These are phyloP conservation scores for Acacia confusa DNA, from an alignment of 306 rosid species.

Conservation along the genomic window DNA sequence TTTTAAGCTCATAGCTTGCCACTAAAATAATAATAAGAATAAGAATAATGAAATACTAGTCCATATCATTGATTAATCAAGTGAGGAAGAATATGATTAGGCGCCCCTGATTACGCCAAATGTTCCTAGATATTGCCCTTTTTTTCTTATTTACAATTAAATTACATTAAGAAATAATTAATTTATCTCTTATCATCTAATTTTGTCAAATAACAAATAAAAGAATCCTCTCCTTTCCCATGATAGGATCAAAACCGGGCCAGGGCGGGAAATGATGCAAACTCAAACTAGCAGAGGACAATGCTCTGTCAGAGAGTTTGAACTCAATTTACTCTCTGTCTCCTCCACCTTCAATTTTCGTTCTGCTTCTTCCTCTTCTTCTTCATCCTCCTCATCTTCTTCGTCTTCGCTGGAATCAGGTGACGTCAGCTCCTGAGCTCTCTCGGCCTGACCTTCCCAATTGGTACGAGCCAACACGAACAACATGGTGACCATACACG, in stretches of 20 bases:
- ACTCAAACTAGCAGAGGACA: slow-evolving; percentile 42
- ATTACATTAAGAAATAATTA: slow-evolving; percentile 25
- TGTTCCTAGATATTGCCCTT: not conserved
- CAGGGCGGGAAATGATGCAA: not conserved
- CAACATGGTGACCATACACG: slow-evolving; percentile 76
- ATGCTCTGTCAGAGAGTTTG: not conserved
- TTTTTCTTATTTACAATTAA: slow-evolving; percentile 12
- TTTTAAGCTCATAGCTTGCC: not conserved
- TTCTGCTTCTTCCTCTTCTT: not conserved
- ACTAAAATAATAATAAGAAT: too few species aligned
- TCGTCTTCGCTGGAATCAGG: slow-evolving; percentile 29
- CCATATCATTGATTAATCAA: not conserved
- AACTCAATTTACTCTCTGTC: not conserved
- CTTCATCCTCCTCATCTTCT: not conserved
- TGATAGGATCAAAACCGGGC: not conserved
- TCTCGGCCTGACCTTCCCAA: slow-evolving; percentile 65
- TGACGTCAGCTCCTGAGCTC: slow-evolving; percentile 69
- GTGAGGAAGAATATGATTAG: not conserved
- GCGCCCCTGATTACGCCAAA: not conserved
- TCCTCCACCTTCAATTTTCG: slow-evolving; percentile 6
- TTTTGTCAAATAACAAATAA: not conserved
- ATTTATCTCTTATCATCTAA: slow-evolving; percentile 10
- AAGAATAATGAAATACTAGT: too few species aligned
- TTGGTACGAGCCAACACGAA: slow-evolving; percentile 62
- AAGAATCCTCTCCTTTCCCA: slow-evolving; percentile 5